phyloP scores from a whole-genome alignment of 352 stramenopile genomes.

The Phytophthora crassamura region DNA sequence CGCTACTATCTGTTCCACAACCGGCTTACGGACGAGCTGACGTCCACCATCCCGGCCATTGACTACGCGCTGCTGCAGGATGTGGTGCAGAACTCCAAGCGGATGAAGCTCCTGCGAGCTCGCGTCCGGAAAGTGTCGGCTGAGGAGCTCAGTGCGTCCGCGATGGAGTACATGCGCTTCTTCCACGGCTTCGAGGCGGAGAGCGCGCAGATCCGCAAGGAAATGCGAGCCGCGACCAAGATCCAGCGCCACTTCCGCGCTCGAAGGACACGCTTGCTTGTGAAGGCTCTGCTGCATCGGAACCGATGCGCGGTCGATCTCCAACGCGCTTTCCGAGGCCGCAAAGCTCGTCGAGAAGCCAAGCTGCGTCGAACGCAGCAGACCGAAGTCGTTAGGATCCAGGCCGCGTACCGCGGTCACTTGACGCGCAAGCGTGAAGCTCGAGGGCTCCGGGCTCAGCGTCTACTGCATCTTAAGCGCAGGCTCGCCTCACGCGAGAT shows the following conservation, averaged over 20 bases:
- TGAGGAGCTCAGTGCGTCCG: constrained; percentile 47
- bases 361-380: constrained; percentile 41
- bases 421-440: constrained; percentile 42
- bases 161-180: constrained; percentile 82
- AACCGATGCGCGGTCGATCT: constrained; percentile 66
- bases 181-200: constrained; percentile 71
- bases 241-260: constrained; percentile 77
- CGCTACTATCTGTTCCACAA: constrained; percentile 75
- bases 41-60: constrained; percentile 53
- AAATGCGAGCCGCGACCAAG: constrained; percentile 54
- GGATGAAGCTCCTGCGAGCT: constrained; percentile 64
- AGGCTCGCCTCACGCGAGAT: constrained; percentile 46
- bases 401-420: constrained; percentile 58
- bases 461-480: constrained; percentile 28
- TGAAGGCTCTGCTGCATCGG: constrained; percentile 59
- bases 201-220: constrained; percentile 51
- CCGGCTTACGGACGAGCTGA: constrained; percentile 57
- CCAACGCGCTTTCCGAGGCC: constrained; percentile 71
- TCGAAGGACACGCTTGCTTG: constrained; percentile 44
- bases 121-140: constrained; percentile 60
- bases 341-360: constrained; percentile 52
- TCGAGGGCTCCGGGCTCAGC: constrained; percentile 25
- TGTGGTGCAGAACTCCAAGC: constrained; percentile 74
- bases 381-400: constrained; percentile 52
- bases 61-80: constrained; percentile 71